Conservation (phyloP, 2,329 filamentous ascomycete genomes). For the Cordyceps militaris region DNA sequence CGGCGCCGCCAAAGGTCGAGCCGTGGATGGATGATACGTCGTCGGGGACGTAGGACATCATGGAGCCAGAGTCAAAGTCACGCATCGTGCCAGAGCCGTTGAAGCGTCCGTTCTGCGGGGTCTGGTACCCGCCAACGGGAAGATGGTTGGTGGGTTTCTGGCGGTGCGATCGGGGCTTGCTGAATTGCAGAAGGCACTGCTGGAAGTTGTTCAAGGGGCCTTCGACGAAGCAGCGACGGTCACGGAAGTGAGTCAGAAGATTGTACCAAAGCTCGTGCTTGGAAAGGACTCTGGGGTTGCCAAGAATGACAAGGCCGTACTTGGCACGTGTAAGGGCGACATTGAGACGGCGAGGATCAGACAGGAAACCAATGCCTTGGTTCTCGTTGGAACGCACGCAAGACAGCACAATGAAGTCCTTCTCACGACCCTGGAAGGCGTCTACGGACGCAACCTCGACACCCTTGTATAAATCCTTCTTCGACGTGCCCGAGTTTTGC, state of each 20-base stretch:
- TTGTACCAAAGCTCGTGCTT: conserved; percentile 99
- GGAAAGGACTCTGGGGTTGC: conserved; percentile 93
- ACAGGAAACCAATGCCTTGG: conserved; percentile 97
- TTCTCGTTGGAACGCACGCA: conserved; percentile 98
- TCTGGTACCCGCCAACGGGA: conserved; percentile 35
- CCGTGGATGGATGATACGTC: conserved; percentile 95
- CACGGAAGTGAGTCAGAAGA: conserved; percentile 91
- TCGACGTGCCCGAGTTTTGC: conserved; percentile 95
- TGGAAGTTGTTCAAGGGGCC: conserved; percentile 94
- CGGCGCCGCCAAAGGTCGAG: conserved; percentile 78
- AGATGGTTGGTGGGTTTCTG: conserved; percentile 72
- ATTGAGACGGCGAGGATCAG: conserved; percentile 92
- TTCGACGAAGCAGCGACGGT: conserved; percentile 91
- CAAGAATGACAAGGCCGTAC: conserved; percentile 91
- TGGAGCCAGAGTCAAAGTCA: conserved; percentile 72
- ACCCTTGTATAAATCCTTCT: conserved; percentile 98
- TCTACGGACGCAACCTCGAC: conserved; percentile 98
- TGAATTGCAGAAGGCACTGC: conserved; percentile 89
- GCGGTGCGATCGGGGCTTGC: conserved; percentile 87
- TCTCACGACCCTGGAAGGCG: conserved; percentile 97
- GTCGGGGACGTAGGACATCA: conserved; percentile 92
- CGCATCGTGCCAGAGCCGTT: conserved; percentile 34
- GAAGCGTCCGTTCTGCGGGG: conserved; percentile 30
- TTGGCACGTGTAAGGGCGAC: conserved; percentile 95
- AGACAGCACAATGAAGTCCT: conserved; percentile 96